Evolutionary conservation across 1,139 yeast genomes (phyloP), one percentile per base, ranked within the genome.

Genomic region (Suhomyces panamericanus): DNA sequence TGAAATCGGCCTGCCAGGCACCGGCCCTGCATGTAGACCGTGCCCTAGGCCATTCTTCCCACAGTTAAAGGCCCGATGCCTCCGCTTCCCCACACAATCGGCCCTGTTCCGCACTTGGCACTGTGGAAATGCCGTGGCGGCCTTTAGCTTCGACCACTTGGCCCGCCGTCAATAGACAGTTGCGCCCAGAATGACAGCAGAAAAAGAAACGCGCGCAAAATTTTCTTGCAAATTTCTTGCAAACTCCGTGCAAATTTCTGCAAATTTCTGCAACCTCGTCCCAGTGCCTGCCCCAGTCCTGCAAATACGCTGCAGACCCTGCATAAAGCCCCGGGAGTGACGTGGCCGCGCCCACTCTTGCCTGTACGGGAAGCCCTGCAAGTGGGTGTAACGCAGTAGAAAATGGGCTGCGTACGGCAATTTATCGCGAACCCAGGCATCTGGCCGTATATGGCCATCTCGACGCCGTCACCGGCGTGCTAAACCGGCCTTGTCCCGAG

Each of bases 371-470:
- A 20, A 20, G n/a, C n/a, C 9, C 24, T 20, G 24, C 8, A 20
- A 20, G 24, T 20, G 24, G 24, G 24, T 20, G 24, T 20, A 20
- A 20, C 24, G 24, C 24, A 20, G 12, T 11, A 12, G 29, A 10
- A 15, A 13, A 8, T 14, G 17, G 11, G 32, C 32, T 28, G 15
- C 6, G 15, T 16, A 35, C 11, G 38, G 38, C 38, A 27, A 35
- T 27, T 27, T 35, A 35, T 24, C 38, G 38, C 38, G 32, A 24
- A 15, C n/a, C 6, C 32, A 20, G 39, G n/a, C 39, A 20, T 30
- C n/a, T 11, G n/a, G 6, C 29, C 29, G 29, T 12, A 26, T 26
- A 26, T 12, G 29, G 29, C 29, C 29, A 10, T 26, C n/a, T 26
- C 29, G 12, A 26, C 29, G 29, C 29, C 29, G 29, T 26, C 29